phyloP scores from a whole-genome alignment of 495 filamentous ascomycete genomes.

The Hypoxylon perforatum region DNA sequence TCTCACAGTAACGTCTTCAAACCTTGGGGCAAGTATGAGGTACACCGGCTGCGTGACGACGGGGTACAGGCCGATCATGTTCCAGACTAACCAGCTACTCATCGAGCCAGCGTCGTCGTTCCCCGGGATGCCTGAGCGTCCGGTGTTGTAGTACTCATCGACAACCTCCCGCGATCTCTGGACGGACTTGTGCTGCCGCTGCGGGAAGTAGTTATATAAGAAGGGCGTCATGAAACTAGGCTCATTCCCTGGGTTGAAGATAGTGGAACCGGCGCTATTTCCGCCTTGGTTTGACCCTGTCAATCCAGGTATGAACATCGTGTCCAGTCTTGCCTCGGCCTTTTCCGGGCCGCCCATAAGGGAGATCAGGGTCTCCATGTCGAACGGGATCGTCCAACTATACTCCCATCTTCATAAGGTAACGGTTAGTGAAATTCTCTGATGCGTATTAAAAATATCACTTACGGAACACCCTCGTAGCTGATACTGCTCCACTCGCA shows the following conservation, averaged over 20 bases:
- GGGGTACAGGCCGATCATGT: slow-evolving; percentile 73
- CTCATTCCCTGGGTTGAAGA: slow-evolving; percentile 74
- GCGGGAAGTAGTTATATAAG: slow-evolving; percentile 70
- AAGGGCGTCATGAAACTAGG: slow-evolving; percentile 74
- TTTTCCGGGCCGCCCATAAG: slow-evolving; percentile 65
- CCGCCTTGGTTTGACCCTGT: slow-evolving; percentile 32
- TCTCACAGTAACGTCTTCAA: slow-evolving; percentile 64
- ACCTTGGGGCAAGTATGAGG: slow-evolving; percentile 68
- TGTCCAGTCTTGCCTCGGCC: slow-evolving; percentile 70
- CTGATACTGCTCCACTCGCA: slow-evolving; percentile 70
- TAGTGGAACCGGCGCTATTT: slow-evolving; percentile 41
- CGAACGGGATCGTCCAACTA: slow-evolving; percentile 71
- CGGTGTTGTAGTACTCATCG: slow-evolving; percentile 61
- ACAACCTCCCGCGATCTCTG: slow-evolving; percentile 63
- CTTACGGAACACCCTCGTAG: slow-evolving; percentile 68
- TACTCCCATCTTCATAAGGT: slow-evolving; percentile 65
- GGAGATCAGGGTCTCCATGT: slow-evolving; percentile 68
- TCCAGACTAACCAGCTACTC: slow-evolving; percentile 73
- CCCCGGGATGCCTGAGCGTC: slow-evolving; percentile 67
- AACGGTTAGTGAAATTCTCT: neutral
- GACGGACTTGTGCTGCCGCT: slow-evolving; percentile 68
- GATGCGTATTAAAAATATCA: neutral
- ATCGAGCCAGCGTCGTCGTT: slow-evolving; percentile 75
- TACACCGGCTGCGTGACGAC: slow-evolving; percentile 70
- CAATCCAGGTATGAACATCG: slow-evolving; percentile 65